phyloP scores from a whole-genome alignment of 768 basidiomycete genomes.

The Rhodotorula sphaerocarpa region DNA sequence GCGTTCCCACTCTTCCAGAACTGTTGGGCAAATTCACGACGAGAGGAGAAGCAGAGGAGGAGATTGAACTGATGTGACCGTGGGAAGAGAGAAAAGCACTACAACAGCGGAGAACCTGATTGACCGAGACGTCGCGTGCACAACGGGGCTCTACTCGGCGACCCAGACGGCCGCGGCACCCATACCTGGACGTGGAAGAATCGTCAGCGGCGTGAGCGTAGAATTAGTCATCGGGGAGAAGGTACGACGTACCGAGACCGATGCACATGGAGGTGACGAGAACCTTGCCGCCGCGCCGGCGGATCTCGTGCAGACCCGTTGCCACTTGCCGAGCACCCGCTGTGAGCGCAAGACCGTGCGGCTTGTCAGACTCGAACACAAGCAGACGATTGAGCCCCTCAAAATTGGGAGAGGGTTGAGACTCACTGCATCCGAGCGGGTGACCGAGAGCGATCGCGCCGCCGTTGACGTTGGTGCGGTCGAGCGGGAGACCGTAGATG shows the following conservation, averaged over 20 bases:
- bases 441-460: slow-evolving; percentile 72
- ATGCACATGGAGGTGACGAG: slow-evolving; percentile 87
- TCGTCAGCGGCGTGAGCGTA: background rate
- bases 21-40: too few relatives aligned
- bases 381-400: too few relatives aligned
- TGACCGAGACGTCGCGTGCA: too few relatives aligned
- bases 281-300: slow-evolving; percentile 45
- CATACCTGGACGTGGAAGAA: slow-evolving; percentile 52
- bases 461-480: slow-evolving; percentile 72
- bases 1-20: too few relatives aligned
- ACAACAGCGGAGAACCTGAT: too few relatives aligned
- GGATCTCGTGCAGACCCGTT: slow-evolving; percentile 59
- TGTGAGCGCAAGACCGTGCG: slow-evolving; percentile 49
- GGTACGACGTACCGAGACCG: slow-evolving; percentile 36
- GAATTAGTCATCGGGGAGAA: background rate
- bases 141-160: slow-evolving; percentile 45
- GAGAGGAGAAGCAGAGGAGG: too few relatives aligned
- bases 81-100: too few relatives aligned
- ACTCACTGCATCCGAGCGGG: slow-evolving; percentile 37
- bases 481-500: slow-evolving; percentile 55
- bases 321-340: slow-evolving; percentile 74
- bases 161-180: slow-evolving; percentile 74
- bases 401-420: too few relatives aligned
- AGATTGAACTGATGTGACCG: too few relatives aligned
- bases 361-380: background rate